phyloP scores from a whole-genome alignment of 2,329 filamentous ascomycete genomes.

The Monilinia fructigena region DNA sequence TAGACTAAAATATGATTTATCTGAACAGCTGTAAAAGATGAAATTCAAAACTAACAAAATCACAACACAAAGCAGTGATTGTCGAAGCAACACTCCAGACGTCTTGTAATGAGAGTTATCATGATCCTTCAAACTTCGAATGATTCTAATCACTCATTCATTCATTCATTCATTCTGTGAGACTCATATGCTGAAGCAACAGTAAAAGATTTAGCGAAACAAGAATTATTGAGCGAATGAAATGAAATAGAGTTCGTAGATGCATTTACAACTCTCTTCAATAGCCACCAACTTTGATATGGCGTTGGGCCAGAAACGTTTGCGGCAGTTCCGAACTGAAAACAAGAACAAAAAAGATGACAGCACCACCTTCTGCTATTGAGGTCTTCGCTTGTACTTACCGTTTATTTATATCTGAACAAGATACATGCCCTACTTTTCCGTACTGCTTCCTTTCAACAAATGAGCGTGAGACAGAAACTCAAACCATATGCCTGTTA shows the following conservation, averaged over 20 bases:
- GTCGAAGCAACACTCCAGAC: background rate
- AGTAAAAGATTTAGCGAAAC: background rate
- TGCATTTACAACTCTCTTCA: background rate
- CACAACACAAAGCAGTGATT: conserved; percentile 1
- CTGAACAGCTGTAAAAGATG: background rate
- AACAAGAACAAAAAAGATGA: background rate
- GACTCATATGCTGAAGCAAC: background rate
- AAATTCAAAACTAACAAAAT: conserved; percentile 3
- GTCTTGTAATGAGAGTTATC: conserved; percentile 2
- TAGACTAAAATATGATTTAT: background rate
- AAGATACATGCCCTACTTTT: background rate
- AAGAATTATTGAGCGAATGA: background rate
- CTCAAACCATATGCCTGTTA: background rate
- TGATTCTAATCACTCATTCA: conserved; percentile 9
- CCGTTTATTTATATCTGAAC: background rate
- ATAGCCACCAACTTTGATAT: background rate
- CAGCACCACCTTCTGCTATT: background rate
- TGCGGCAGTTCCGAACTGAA: background rate
- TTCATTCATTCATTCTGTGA: conserved; percentile 2
- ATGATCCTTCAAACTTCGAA: background rate
- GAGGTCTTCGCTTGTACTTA: background rate
- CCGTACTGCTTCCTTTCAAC: conserved; percentile 1
- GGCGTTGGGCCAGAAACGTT: background rate
- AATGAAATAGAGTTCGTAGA: background rate
- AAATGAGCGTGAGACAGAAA: background rate